Conservation (phyloP, 2,329 filamentous ascomycete genomes). For the Teratosphaeria nubilosa region DNA sequence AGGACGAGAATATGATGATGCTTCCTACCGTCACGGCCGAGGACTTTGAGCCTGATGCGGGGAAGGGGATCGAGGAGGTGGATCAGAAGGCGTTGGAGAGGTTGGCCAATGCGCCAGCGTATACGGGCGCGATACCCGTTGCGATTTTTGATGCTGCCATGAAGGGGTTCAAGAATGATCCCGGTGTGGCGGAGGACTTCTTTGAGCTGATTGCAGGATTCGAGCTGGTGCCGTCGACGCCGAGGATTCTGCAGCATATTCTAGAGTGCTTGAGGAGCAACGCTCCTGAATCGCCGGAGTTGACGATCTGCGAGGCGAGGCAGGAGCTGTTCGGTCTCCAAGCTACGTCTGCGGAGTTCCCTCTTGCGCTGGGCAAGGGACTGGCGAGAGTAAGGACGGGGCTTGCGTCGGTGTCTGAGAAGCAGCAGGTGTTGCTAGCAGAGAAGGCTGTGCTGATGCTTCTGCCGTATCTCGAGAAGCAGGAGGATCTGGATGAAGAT, state of each 20-base stretch:
- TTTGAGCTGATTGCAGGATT: constrained; percentile 72
- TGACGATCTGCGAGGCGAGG: constrained; percentile 59
- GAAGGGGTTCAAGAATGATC: constrained; percentile 62
- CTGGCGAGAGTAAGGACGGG: constrained; percentile 52
- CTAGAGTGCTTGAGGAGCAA: constrained; percentile 48
- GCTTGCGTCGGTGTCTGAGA: constrained; percentile 27
- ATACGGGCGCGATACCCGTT: constrained; percentile 86
- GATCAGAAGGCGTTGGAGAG: constrained; percentile 51
- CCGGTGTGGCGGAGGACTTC: constrained; percentile 60
- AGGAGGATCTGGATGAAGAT: constrained; percentile 38
- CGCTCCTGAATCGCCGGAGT: constrained; percentile 44
- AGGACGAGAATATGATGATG: constrained; percentile 45
- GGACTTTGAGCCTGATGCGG: constrained; percentile 47
- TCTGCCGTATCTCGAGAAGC: constrained; percentile 31
- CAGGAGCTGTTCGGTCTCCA: constrained; percentile 59
- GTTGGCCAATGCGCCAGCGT: constrained; percentile 61
- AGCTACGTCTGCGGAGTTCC: constrained; percentile 58
- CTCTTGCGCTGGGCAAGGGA: constrained; percentile 56
- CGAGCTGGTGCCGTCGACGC: constrained; percentile 52
- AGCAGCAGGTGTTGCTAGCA: constrained; percentile 29
- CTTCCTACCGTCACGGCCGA: constrained; percentile 51
- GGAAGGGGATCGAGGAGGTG: constrained; percentile 39
- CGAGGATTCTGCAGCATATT: constrained; percentile 63
- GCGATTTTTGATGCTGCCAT: constrained; percentile 82
- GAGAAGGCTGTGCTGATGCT: constrained; percentile 41